Conservation (phyloP, 192 early-diverging fungal genomes). For the Coemansia sp. region DNA sequence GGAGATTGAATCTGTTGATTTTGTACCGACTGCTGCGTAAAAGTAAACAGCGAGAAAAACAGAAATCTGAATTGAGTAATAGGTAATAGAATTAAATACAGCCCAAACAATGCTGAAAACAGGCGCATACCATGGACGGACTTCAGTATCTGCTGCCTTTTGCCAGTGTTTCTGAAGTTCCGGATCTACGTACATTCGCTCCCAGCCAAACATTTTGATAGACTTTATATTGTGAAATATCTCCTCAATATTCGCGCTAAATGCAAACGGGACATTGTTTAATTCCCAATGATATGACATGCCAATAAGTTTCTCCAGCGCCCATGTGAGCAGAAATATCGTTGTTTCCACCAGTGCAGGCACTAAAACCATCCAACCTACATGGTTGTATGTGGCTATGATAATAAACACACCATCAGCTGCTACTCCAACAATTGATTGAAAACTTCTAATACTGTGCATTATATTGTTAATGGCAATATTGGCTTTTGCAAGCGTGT, state of each 20-base stretch:
- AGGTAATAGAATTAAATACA: not conserved
- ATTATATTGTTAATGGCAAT: not conserved
- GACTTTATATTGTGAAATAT: slow-evolving; percentile 21
- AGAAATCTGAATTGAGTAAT: not conserved
- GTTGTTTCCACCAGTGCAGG: not conserved
- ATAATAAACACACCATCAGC: not conserved
- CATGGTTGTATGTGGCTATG: slow-evolving; percentile 13
- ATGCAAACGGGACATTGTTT: no score
- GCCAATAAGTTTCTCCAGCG: not conserved
- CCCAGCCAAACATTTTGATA: slow-evolving; percentile 32
- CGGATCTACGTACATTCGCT: slow-evolving; percentile 19
- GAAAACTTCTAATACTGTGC: not conserved
- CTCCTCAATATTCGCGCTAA: not conserved
- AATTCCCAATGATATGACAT: not conserved
- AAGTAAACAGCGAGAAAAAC: slow-evolving; percentile 4
- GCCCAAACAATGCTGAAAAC: slow-evolving; percentile 10
- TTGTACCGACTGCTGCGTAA: not conserved
- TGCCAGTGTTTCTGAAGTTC: not conserved
- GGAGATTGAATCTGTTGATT: not conserved
- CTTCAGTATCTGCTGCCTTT: not conserved
- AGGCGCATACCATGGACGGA: slow-evolving; percentile 33
- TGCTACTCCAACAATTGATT: not conserved
- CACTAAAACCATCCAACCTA: slow-evolving; percentile 20
- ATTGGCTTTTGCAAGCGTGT: not conserved
- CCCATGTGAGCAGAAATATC: not conserved